phyloP scores from a whole-genome alignment of 2,329 filamentous ascomycete genomes.

The Sporothrix mexicana region DNA sequence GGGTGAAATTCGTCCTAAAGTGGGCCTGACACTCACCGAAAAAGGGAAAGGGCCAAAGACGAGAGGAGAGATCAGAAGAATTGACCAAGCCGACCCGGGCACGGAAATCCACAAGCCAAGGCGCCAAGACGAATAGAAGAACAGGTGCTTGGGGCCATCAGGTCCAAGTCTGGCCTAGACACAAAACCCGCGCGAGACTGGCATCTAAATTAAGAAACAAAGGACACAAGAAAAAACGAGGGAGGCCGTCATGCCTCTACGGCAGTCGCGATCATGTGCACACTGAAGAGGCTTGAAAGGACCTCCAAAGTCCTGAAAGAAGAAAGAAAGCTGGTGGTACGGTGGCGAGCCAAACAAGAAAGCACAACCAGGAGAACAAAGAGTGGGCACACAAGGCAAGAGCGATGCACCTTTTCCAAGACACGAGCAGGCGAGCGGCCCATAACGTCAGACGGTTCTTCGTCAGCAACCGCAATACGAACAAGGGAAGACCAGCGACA shows the following conservation, averaged over 20 bases:
- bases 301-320: constrained; percentile 15
- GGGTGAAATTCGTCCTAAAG: constrained; percentile 2
- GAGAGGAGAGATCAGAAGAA: constrained; percentile 19
- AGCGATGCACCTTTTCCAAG: not conserved
- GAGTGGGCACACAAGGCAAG: not conserved
- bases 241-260: not conserved
- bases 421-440: not conserved
- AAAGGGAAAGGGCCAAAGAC: constrained; percentile 1
- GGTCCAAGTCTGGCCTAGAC: not conserved
- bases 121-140: constrained; percentile 16
- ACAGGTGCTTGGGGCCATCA: constrained; percentile 15
- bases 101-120: not conserved
- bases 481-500: not conserved
- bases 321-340: not conserved
- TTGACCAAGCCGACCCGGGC: not conserved
- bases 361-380: constrained; percentile 4
- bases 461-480: constrained; percentile 23
- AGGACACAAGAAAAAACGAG: constrained; percentile 4
- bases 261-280: not conserved
- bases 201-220: constrained; percentile 31
- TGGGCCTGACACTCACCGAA: not conserved
- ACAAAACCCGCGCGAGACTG: constrained; percentile 25
- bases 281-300: constrained; percentile 19
- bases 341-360: constrained; percentile 14
- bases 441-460: constrained; percentile 14